phyloP scores from a whole-genome alignment of 2,329 filamentous ascomycete genomes.

The Exophiala phaeomuriformis region DNA sequence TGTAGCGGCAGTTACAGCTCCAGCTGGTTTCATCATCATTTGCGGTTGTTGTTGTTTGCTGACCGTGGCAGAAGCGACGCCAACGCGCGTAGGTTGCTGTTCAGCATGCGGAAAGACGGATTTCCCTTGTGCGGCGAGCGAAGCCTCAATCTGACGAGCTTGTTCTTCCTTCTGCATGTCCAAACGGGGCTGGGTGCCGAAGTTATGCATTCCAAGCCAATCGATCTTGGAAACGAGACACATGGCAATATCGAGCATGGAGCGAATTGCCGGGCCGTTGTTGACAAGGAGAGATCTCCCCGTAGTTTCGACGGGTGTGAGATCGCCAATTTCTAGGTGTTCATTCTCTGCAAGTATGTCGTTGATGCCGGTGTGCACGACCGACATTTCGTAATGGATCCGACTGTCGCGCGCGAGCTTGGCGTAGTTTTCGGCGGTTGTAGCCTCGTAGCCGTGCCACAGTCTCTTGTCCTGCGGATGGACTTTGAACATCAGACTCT shows the following conservation, averaged over 20 bases:
- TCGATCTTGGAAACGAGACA: slow-evolving; percentile 35
- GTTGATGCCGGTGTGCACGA: slow-evolving; percentile 34
- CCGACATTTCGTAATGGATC: slow-evolving; percentile 37
- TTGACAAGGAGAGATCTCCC: slow-evolving; percentile 28
- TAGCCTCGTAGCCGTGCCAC: slow-evolving; percentile 29
- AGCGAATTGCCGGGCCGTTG: slow-evolving; percentile 8
- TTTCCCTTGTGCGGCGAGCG: slow-evolving; percentile 2
- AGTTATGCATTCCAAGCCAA: slow-evolving; percentile 30
- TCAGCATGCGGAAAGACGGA: neutral
- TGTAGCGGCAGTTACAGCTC: too few relatives aligned
- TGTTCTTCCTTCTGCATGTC: slow-evolving; percentile 4
- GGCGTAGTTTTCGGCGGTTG: slow-evolving; percentile 13
- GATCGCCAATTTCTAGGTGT: slow-evolving; percentile 32
- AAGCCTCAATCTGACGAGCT: slow-evolving; percentile 1
- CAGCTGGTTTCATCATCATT: too few relatives aligned
- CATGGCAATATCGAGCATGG: slow-evolving; percentile 32
- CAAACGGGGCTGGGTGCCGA: slow-evolving; percentile 19
- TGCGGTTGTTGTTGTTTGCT: too few relatives aligned
- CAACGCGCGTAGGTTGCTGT: neutral
- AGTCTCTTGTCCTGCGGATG: slow-evolving; percentile 24
- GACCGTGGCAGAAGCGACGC: neutral
- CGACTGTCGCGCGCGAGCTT: slow-evolving; percentile 32
- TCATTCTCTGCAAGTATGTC: slow-evolving; percentile 31
- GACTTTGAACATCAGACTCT: slow-evolving; percentile 31
- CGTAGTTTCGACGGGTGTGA: slow-evolving; percentile 30